Percentiles rank a stretch among this genome's conserved stretches.
Conservation (phyloP, 805 yeast species). For the Suhomyces sp. region DNA sequence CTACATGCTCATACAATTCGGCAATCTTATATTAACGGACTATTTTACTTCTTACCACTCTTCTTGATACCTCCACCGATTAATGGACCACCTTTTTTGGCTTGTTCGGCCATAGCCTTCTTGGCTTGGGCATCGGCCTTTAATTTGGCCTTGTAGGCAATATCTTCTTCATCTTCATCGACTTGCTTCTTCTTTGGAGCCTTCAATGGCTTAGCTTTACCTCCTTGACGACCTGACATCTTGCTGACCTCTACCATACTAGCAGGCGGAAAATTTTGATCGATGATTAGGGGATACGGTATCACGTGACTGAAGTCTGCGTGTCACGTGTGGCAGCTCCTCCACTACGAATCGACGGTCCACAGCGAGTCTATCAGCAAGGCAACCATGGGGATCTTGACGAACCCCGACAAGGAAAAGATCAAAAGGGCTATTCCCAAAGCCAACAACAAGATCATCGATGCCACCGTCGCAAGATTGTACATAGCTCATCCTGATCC, state of each 20-base stretch:
- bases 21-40: not conserved
- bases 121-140: slow-evolving; percentile 92
- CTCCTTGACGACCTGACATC: slow-evolving; percentile 98
- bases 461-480: slow-evolving; percentile 84
- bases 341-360: not conserved
- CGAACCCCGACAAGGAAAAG: slow-evolving; percentile 73
- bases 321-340: not conserved
- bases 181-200: slow-evolving; percentile 78
- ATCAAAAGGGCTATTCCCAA: slow-evolving; percentile 88
- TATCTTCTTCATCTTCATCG: slow-evolving; percentile 80
- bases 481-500: slow-evolving; percentile 89
- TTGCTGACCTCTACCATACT: not conserved
- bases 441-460: slow-evolving; percentile 80
- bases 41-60: slow-evolving; percentile 42
- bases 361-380: not conserved
- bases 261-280: not conserved
- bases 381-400: slow-evolving; percentile 34
- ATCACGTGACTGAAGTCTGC: not conserved
- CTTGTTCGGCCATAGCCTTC: slow-evolving; percentile 85
- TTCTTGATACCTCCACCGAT: slow-evolving; percentile 95
- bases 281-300: not conserved
- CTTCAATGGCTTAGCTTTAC: slow-evolving; percentile 89
- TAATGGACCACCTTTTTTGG: slow-evolving; percentile 86
- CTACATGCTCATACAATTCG: not conserved
- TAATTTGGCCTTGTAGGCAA: slow-evolving; percentile 89